Base-by-base conservation (phyloP, 352 stramenopile species). In the Phytophthora boehmeriae region DNA sequence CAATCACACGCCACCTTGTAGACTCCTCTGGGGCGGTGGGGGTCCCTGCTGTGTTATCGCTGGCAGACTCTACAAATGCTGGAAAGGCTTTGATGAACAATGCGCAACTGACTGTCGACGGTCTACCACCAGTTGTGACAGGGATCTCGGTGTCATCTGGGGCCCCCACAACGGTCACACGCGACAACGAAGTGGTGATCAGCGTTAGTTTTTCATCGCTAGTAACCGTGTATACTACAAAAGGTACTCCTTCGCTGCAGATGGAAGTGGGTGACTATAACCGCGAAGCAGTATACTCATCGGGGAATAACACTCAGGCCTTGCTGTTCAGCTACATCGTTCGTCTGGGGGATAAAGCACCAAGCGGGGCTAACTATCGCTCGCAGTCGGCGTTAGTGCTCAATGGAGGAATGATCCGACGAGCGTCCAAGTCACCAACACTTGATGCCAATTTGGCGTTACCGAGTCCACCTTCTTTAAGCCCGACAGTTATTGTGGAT, bases 261-360 rank as follows among this genome's bases (percentile, higher is more conserved):
- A 56, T 96, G 42, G 57, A 64, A 0, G 75, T 91, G 2, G 88
- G 86, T 0, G 59, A 83, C 27, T 81, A 87, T 47, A 77, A 93
- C 30, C 82, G 83, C 0, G 73, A 88, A 35, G 87, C 85, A 0
- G 51, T 77, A 4, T 93, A 93, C 49, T 62, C 63, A 1, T 85
- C 75, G 2, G 87, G 85, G 2, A 86, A 39, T 28, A 73, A 60
- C n/a, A 78, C 78, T 0, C 69, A 73, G 4, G 75, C 73, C 0
- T 52, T 94, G 5, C 30, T 75, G 13, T 96, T 96, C 48, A 63
- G 66, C 14, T 96, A 94, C 60, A 81, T 55, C 0, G 85, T 91
- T 16, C 73, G 52, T 30, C 63, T 93, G 19, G 86, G 80, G 3
- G 87, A 96, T 35, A 50, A n/a, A 32, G 78, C 81, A 1, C 44